Evolutionary conservation across 164 flowering plant species (phyloP), one percentile per base, ranked within the genome.

Genomic region (Sedum album): DNA sequence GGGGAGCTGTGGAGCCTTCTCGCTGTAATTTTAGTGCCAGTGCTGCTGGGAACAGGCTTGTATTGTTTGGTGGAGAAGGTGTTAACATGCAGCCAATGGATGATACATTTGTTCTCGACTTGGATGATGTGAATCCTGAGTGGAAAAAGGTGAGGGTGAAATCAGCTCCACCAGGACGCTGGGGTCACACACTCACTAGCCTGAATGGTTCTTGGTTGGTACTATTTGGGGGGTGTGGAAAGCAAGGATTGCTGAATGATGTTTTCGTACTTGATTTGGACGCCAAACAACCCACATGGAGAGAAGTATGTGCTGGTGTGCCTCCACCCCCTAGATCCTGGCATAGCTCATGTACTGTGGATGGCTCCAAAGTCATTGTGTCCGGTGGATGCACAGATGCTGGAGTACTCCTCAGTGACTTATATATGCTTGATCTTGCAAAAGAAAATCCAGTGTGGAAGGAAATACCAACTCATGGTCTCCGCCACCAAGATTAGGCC

Each of bases 371-470:
- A 71, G 67, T 91, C 79, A 90, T 88, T 4, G 85, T 91, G 36
- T 85, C 95, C 13, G 97, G 97, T 69, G 97, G 97, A 61, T 91
- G 95, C 76, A 85, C 95, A 0, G 93, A 91, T 71, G 86, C 90
- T 5, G 97, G 97, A 39, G 85, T 83, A 21, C 95, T 91, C 63
- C 85, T 91, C 4, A 86, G 83, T 41, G 97, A 91, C 78, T 86
- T 87, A 2, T 85, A 74, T 70, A 64, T 86, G 36, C 70, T 91
- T 71, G 97, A 91, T 78, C 88, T 91, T n/a, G 79, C 80, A 0
- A 83, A 66, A 62, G 86, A 86, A 49, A 82, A 85, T 68, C 93
- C 97, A 31, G 78, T 65, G 63, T 91, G 97, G 97, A 87, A 75
- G 72, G 95, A 91, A 75, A 80, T 88, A 41, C 86, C 86, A 2